Evolutionary conservation across 2,329 filamentous ascomycete genomes (phyloP), one percentile per base, ranked within the genome.

Genomic region (Cladophialophora immunda): DNA sequence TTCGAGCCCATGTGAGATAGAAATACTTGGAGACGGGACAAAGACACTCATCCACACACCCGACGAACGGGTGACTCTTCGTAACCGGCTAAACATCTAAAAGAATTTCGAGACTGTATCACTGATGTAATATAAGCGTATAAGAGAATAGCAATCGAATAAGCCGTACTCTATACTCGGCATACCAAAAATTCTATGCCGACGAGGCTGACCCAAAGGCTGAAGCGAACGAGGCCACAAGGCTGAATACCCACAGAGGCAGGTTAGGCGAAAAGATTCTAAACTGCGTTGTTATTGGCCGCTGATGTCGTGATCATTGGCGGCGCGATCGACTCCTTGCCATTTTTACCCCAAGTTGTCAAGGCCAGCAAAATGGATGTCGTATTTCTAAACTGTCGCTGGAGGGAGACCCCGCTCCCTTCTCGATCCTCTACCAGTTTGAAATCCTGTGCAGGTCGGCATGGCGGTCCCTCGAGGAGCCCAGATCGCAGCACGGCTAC

Each of bases 401-500:
- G 30, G 52, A 25, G 30, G 5, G 58, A 41, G 53, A 34, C 58
- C 58, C 58, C 58, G 56, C 58, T 22, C 25, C 38, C 41, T 55
- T 47, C 58, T 63, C 63, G 8, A 32, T 22, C 55, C 47, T 56
- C 50, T 29, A 29, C 50, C 50, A 41, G 22, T 27, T 27, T 58
- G 19, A 25, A 38, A 36, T 25, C 47, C 36, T 17, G 7, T 41
- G 19, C 17, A 25, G n/a, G 9, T 36, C 64, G 38, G 64, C 47
- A 73, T 73, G 71, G 58, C 70, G 45, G 59, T 65, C 30, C 52
- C 67, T 30, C 61, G 70, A 62, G 68, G 72, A 47, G 71, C 67
- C 32, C 70, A 73, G 65, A 69, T 73, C 38, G 72, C 71, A 50
- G 64, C 70, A 53, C 68, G 72, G 25, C 59, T 73, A 3, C 71